Conservation (phyloP, 441 rosid species). For the Populus tomentosa region DNA sequence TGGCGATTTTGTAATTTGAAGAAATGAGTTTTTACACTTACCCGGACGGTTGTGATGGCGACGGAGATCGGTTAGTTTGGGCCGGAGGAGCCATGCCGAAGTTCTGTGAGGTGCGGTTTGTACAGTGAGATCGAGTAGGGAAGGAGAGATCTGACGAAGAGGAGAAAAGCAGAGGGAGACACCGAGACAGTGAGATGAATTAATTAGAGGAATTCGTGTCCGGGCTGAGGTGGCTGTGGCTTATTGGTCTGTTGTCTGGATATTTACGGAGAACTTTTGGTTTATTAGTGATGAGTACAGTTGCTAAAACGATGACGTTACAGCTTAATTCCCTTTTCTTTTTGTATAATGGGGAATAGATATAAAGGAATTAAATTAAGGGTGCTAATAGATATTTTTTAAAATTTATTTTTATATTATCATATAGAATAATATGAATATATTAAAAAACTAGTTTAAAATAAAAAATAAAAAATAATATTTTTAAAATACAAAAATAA, state of each 20-base stretch:
- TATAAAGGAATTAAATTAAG: too few species aligned
- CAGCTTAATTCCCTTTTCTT: too few species aligned
- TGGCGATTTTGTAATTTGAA: not conserved
- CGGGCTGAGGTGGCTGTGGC: slow-evolving; percentile 9
- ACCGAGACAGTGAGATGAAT: not conserved
- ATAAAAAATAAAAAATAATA: too few species aligned
- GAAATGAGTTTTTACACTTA: slow-evolving; percentile 22
- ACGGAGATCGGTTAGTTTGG: slow-evolving; percentile 63
- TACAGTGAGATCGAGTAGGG: slow-evolving; percentile 26
- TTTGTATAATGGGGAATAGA: too few species aligned
- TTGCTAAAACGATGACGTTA: not conserved
- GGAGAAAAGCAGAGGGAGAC: not conserved
- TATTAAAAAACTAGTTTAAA: too few species aligned
- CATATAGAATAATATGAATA: too few species aligned
- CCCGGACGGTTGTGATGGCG: slow-evolving; percentile 98
- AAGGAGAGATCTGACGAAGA: slow-evolving; percentile 23
- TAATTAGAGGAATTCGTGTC: not conserved
- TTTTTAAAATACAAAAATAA: too few species aligned
- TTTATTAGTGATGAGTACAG: not conserved
- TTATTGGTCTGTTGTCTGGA: slow-evolving; percentile 3
- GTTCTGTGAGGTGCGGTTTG: not conserved
- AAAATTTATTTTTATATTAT: too few species aligned
- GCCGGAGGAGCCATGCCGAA: slow-evolving; percentile 79
- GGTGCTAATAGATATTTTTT: too few species aligned
- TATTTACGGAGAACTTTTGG: not conserved